Evolutionary conservation across 1,284 basidiomycete species (phyloP).

Genomic region (Serendipita sp.): DNA sequence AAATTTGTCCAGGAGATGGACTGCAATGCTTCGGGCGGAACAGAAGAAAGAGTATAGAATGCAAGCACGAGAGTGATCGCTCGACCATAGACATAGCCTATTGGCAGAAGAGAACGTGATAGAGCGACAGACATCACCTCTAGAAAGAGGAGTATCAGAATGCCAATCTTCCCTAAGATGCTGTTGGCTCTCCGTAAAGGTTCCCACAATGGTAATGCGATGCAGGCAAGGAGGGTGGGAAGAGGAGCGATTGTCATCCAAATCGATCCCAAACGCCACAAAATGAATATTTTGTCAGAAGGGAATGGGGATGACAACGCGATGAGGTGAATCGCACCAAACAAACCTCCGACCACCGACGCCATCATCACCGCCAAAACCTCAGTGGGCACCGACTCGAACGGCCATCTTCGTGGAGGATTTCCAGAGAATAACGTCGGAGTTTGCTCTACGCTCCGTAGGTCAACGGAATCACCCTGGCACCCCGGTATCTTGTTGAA

Average conservation of each 20-base stretch:
- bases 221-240: background rate
- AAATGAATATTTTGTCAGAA: background rate
- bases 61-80: background rate
- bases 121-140: background rate
- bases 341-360: background rate
- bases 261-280: background rate
- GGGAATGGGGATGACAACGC: background rate
- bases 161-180: no score
- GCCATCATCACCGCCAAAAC: background rate
- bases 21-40: background rate
- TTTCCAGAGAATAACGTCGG: background rate
- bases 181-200: no score
- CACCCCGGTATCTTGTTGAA: background rate
- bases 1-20: background rate
- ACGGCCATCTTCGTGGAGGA: background rate
- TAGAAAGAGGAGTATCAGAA: no score
- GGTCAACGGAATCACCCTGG: background rate
- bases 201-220: no score
- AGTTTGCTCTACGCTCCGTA: background rate
- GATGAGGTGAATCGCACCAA: background rate
- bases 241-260: background rate
- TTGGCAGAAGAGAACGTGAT: background rate
- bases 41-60: background rate
- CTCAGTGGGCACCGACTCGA: background rate
- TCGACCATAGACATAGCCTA: background rate